phyloP scores from a whole-genome alignment of 2,329 filamentous ascomycete species.

The Zymoseptoria pseudotritici region DNA sequence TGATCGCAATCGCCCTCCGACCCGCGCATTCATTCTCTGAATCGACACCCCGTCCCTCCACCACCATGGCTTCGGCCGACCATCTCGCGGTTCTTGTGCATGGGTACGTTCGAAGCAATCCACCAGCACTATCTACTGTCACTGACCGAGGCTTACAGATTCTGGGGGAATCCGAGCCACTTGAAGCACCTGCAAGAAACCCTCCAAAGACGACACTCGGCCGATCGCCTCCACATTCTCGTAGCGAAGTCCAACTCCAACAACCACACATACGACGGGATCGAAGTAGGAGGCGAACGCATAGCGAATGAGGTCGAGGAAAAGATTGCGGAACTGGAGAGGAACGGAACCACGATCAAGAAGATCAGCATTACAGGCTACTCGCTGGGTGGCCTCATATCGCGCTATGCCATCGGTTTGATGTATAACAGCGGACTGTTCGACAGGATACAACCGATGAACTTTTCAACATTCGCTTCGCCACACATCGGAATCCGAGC shows the following conservation, averaged over 20 bases:
- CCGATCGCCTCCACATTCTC: conserved; percentile 61
- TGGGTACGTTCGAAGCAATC: conserved; percentile 44
- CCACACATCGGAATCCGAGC: conserved; percentile 56
- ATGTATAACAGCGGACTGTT: conserved; percentile 74
- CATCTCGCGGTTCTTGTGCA: conserved; percentile 74
- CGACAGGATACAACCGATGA: conserved; percentile 72
- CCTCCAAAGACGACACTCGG: conserved; percentile 53
- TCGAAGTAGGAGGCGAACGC: conserved; percentile 62
- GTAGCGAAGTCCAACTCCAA: conserved; percentile 66
- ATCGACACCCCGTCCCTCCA: neutral
- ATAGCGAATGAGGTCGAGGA: conserved; percentile 57
- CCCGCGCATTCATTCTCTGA: neutral
- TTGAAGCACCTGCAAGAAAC: conserved; percentile 60
- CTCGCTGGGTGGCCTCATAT: conserved; percentile 78
- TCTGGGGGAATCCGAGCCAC: conserved; percentile 75
- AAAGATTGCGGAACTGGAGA: conserved; percentile 46
- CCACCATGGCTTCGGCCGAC: conserved; percentile 31
- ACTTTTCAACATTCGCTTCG: conserved; percentile 88
- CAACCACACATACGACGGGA: conserved; percentile 60
- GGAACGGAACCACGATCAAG: conserved; percentile 61
- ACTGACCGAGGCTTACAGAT: conserved; percentile 32
- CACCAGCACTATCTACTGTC: neutral
- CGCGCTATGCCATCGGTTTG: conserved; percentile 78
- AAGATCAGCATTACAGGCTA: conserved; percentile 87
- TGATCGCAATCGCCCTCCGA: neutral